These are phyloP conservation scores for Chlorella sorokiniana DNA, from an alignment of 139 green algal species.

Conservation along the genomic window DNA sequence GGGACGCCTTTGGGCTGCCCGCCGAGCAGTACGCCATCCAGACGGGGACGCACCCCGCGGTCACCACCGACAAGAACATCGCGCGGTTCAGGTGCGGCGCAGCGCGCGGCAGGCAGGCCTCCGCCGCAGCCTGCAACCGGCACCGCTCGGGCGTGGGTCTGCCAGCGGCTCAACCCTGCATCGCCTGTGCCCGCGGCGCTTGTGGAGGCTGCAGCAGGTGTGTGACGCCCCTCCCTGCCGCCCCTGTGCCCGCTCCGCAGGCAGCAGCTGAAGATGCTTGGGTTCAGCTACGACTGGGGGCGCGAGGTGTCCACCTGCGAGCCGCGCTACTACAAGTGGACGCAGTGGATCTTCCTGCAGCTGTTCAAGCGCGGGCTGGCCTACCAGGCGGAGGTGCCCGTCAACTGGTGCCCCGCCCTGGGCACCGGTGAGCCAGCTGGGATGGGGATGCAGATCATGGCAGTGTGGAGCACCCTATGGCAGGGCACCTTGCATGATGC, in stretches of 20 bases:
- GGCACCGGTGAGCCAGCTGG: conserved; percentile 42
- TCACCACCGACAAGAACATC: conserved; percentile 92
- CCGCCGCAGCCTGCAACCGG: too few species aligned
- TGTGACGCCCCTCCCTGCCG: too few species aligned
- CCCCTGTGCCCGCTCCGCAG: conserved; percentile 28
- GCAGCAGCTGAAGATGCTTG: conserved; percentile 89
- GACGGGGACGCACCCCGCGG: conserved; percentile 93
- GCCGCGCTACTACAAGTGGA: conserved; percentile 78
- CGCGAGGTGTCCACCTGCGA: conserved; percentile 88
- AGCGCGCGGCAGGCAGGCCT: too few species aligned
- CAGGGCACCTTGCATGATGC: not conserved
- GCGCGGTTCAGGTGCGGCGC: conserved; percentile 69
- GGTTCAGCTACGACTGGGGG: conserved; percentile 97
- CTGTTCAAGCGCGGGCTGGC: conserved; percentile 91
- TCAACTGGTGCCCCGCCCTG: conserved; percentile 98
- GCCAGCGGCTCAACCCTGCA: too few species aligned
- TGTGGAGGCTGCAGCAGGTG: too few species aligned
- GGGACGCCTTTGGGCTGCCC: conserved; percentile 98
- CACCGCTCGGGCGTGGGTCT: too few species aligned
- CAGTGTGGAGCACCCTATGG: not conserved
- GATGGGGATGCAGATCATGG: not conserved
- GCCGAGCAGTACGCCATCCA: conserved; percentile 98
- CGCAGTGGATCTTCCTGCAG: conserved; percentile 99
- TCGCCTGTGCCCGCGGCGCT: too few species aligned
- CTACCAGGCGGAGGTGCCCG: conserved; percentile 97